Evolutionary conservation across 2,329 filamentous ascomycete species (phyloP), one percentile per base, ranked within the genome.

Genomic region (Scortechinia acanthostroma): DNA sequence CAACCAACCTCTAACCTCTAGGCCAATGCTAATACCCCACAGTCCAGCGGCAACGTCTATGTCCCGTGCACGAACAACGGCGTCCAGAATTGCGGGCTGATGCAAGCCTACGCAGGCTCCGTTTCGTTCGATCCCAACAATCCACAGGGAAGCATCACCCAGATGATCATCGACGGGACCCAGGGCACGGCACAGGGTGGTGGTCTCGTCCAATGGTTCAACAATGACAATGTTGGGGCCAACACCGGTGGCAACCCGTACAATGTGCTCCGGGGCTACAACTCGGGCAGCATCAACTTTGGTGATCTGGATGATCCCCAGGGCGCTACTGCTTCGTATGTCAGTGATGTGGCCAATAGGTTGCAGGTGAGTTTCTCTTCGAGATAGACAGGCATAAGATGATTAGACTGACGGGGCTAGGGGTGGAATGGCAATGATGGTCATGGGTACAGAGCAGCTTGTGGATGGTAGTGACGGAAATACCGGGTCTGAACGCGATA

Each of bases 111-210:
- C 28, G 47, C 52, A 3, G 45, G 46, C 19, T 46, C 50, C 42
- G 50, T 49, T 6, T 43, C 45, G 19, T 53, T 52, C 21, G 45
- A 51, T 42, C 48, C 52, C 3, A 43, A 37, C 15, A 42, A 48
- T 17, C 45, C 48, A 10, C 46, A 48, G 22, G 47, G 46, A 35
- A 49, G 46, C n/a, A 58, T 58, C 43, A 47, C 48, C 20, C 56
- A 56, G 43, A 59, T 59, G 56, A 50, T 58, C 44, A 51, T 50
- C 1, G 56, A 59, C 42, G 57, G 57, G 4, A 55, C 56, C 10
- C 47, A 52, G 21, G 57, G 57, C 14, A 58, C 57, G 2, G 21
- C 48, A 16, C 42, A 42, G 3, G 57, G 57, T 3, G 51, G 54
- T 35, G 56, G 56, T 20, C 47, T 58, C 10, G 48, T 49, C 13